phyloP scores from a whole-genome alignment of 2,329 filamentous ascomycete species.

The Aspergillus alliaceus region DNA sequence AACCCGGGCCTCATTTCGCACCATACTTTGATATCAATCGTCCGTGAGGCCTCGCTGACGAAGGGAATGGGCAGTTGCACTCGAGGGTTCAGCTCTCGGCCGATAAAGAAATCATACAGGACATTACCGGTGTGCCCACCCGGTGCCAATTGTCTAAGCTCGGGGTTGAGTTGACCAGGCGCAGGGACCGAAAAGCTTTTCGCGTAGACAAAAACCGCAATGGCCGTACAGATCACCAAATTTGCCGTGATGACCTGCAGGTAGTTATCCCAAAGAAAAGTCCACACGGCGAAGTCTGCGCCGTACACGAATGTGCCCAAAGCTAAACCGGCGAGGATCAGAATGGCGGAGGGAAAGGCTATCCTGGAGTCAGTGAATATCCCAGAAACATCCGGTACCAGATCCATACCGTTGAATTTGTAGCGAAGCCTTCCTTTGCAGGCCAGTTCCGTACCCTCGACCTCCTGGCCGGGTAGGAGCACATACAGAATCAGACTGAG shows the following conservation, averaged over 20 bases:
- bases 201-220: conserved; percentile 78
- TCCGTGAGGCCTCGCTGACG: conserved; percentile 59
- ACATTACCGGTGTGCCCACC: conserved; percentile 82
- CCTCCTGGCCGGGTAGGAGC: conserved; percentile 71
- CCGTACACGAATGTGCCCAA: conserved; percentile 76
- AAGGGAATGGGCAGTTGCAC: conserved; percentile 66
- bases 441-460: conserved; percentile 68
- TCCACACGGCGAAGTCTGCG: conserved; percentile 83
- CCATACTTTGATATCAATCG: conserved; percentile 86
- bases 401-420: conserved; percentile 68
- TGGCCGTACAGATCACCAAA: conserved; percentile 69
- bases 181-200: conserved; percentile 76
- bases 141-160: conserved; percentile 74
- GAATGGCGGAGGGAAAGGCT: conserved; percentile 75
- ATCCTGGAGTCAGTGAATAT: conserved; percentile 17
- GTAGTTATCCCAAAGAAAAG: conserved; percentile 89
- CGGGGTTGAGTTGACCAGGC: conserved; percentile 61
- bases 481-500: conserved; percentile 73
- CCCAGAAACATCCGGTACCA: conserved; percentile 15
- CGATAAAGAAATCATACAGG: conserved; percentile 95
- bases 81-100: conserved; percentile 90
- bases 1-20: conserved; percentile 90
- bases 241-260: conserved; percentile 81
- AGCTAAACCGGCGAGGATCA: conserved; percentile 69
- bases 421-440: conserved; percentile 77